Evolutionary conservation across 495 filamentous ascomycete genomes (phyloP).

Genomic region (Neurospora pannonica): DNA sequence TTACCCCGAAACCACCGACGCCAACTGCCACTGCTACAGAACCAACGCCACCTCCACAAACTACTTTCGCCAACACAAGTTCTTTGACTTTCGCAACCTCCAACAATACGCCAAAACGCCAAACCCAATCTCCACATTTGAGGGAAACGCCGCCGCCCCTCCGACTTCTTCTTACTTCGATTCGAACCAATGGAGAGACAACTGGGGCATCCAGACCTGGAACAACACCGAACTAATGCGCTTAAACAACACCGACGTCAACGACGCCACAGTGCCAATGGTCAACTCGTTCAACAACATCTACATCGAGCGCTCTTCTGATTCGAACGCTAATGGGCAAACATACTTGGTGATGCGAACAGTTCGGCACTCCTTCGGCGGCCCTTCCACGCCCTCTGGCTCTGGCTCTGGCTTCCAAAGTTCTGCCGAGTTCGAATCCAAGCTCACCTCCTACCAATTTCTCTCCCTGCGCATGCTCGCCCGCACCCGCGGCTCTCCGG

Average conservation of each 20-base stretch:
- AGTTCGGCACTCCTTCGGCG: constrained; percentile 29
- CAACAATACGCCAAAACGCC: constrained; percentile 20
- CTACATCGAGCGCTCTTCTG: constrained; percentile 42
- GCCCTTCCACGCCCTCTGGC: background rate
- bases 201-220: constrained; percentile 57
- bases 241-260: constrained; percentile 20
- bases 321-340: constrained; percentile 22
- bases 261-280: constrained; percentile 39
- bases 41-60: constrained; percentile 37
- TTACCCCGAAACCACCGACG: constrained; percentile 32
- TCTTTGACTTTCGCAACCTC: constrained; percentile 58
- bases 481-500: constrained; percentile 39
- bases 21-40: constrained; percentile 38
- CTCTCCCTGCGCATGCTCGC: constrained; percentile 53
- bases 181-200: constrained; percentile 28
- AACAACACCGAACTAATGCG: constrained; percentile 26
- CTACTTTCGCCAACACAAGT: constrained; percentile 55
- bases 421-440: constrained; percentile 55
- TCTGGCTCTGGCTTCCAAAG: constrained; percentile 38
- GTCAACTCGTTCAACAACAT: constrained; percentile 56
- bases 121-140: constrained; percentile 12
- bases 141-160: constrained; percentile 19
- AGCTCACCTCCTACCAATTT: constrained; percentile 44
- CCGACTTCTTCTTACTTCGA: constrained; percentile 30
- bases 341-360: constrained; percentile 58